These are phyloP conservation scores for Colletotrichum sp. DNA, from an alignment of 2,329 filamentous ascomycete genomes.

Conservation along the genomic window DNA sequence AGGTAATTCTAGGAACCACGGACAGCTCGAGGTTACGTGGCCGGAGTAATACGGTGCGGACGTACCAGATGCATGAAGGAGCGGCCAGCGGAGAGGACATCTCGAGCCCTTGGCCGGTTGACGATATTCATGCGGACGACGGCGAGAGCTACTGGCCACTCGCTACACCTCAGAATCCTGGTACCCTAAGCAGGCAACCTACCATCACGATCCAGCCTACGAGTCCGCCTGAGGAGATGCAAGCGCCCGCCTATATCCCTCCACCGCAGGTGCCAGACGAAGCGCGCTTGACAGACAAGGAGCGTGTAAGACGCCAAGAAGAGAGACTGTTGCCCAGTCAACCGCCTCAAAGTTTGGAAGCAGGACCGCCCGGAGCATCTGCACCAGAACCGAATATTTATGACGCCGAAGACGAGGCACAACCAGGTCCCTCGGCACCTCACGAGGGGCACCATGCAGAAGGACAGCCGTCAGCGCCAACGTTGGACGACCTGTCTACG, in stretches of 20 bases:
- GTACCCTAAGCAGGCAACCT: conserved; percentile 1
- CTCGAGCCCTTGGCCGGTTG: conserved; percentile 22
- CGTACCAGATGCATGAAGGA: conserved; percentile 25
- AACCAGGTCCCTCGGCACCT: conserved; percentile 19
- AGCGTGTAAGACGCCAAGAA: conserved; percentile 79
- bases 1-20: conserved; percentile 84
- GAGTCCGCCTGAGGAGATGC: conserved; percentile 30
- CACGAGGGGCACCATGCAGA: conserved; percentile 25
- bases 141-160: conserved; percentile 17
- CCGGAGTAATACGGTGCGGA: conserved; percentile 23
- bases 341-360: conserved; percentile 54
- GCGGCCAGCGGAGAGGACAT: conserved; percentile 37
- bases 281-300: conserved; percentile 77
- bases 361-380: conserved; percentile 37
- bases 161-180: background rate
- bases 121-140: conserved; percentile 10
- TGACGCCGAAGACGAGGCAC: conserved; percentile 47
- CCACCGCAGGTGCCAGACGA: conserved; percentile 66
- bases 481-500: conserved; percentile 47
- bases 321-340: conserved; percentile 81
- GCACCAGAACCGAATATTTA: conserved; percentile 48
- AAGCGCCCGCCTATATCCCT: conserved; percentile 58
- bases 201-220: conserved; percentile 16
- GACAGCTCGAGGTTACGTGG: conserved; percentile 63
- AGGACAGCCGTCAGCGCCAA: conserved; percentile 48